Conservation (phyloP, 148 eudicot genomes). For the Nepenthes mirabilis region DNA sequence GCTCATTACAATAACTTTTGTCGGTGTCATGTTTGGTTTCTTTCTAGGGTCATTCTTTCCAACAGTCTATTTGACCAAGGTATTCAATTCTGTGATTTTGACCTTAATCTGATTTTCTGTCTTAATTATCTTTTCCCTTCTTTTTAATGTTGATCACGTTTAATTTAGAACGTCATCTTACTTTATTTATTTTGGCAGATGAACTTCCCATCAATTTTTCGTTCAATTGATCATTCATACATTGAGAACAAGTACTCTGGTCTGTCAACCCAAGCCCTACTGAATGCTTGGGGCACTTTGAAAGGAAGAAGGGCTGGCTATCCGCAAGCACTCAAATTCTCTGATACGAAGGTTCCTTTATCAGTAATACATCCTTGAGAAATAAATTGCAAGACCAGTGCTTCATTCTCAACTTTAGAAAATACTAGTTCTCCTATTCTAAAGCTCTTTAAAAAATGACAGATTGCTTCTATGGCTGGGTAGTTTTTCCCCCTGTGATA, state of each 20-base stretch:
- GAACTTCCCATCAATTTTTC: slow-evolving; percentile 33
- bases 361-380: not conserved
- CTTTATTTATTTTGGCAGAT: slow-evolving; percentile 20
- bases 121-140: not conserved
- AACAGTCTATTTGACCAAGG: slow-evolving; percentile 45
- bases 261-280: slow-evolving; percentile 26
- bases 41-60: slow-evolving; percentile 60
- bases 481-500: too few species aligned
- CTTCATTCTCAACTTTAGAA: not conserved
- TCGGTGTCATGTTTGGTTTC: slow-evolving; percentile 59
- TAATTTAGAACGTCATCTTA: not conserved
- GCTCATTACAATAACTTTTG: slow-evolving; percentile 46
- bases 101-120: not conserved
- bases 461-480: too few species aligned
- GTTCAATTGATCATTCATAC: slow-evolving; percentile 43
- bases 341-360: slow-evolving; percentile 4
- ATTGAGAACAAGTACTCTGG: slow-evolving; percentile 70
- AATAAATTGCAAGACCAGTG: not conserved
- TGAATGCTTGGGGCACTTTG: slow-evolving; percentile 60
- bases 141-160: not conserved
- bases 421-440: too few species aligned
- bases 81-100: slow-evolving; percentile 1
- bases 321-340: not conserved
- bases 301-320: slow-evolving; percentile 20
- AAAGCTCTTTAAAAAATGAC: too few species aligned